Evolutionary conservation across 2,329 filamentous ascomycete species (phyloP).

Genomic region (Xenosphaeropsis pyriputrescens): DNA sequence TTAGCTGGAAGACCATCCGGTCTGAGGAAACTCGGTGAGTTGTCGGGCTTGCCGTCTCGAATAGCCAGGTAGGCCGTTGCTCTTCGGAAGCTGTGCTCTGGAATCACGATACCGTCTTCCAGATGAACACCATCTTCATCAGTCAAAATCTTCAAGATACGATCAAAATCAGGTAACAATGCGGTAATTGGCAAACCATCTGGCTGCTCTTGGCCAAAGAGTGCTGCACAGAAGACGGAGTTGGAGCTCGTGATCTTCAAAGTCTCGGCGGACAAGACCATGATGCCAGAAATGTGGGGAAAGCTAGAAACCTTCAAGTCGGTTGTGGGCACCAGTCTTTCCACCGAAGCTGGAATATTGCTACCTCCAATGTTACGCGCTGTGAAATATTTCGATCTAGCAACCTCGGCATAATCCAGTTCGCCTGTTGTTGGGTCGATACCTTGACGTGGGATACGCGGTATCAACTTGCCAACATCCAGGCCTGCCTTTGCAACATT

Average conservation of each 20-base stretch:
- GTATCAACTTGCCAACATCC: conserved; percentile 66
- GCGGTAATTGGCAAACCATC: conserved; percentile 68
- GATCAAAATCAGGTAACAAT: conserved; percentile 77
- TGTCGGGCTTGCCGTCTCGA: conserved; percentile 69
- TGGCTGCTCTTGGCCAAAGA: conserved; percentile 79
- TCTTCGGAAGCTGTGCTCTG: conserved; percentile 88
- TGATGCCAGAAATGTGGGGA: conserved; percentile 92
- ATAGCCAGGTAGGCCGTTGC: conserved; percentile 74
- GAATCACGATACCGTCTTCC: conserved; percentile 88
- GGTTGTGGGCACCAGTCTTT: conserved; percentile 52
- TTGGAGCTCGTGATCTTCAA: conserved; percentile 85
- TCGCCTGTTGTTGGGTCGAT: conserved; percentile 56
- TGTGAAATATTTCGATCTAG: conserved; percentile 66
- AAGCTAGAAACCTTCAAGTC: conserved; percentile 83
- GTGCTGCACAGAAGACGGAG: conserved; percentile 78
- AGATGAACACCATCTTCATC: conserved; percentile 77
- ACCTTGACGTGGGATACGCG: conserved; percentile 64
- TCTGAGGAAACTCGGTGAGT: conserved; percentile 62
- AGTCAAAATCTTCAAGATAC: conserved; percentile 64
- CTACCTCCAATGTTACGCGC: conserved; percentile 63
- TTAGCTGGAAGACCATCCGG: conserved; percentile 74
- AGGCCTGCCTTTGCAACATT: conserved; percentile 51
- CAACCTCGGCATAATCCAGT: conserved; percentile 64
- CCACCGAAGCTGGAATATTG: conserved; percentile 73
- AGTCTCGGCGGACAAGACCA: conserved; percentile 70